A percentile compares a stretch with the other conserved stretches of the same genome.
Evolutionary conservation across 306 rosid species (phyloP).

Genomic region (Medicago truncatula): DNA sequence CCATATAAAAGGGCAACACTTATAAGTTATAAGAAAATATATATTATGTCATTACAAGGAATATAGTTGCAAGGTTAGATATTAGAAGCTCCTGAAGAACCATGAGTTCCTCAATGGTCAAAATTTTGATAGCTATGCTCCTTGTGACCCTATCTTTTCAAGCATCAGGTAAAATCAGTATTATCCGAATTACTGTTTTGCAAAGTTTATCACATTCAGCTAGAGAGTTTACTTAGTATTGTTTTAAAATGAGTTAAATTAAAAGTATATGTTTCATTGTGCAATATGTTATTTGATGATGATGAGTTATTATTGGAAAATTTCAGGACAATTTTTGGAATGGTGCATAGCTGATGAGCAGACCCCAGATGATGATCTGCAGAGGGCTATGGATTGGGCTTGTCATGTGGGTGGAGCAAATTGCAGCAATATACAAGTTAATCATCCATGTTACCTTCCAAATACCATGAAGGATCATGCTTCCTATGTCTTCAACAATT

Average conservation of each 20-base stretch:
- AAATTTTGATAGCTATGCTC: slow-evolving; percentile 34
- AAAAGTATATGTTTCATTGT: not conserved
- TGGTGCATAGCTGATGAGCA: slow-evolving; percentile 92
- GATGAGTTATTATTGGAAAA: slow-evolving; percentile 32
- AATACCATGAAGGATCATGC: slow-evolving; percentile 71
- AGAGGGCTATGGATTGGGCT: slow-evolving; percentile 79
- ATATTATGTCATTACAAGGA: slow-evolving; percentile 4
- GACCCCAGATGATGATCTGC: slow-evolving; percentile 66
- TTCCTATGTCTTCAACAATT: slow-evolving; percentile 71
- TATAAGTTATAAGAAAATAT: not conserved
- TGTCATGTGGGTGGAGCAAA: slow-evolving; percentile 71
- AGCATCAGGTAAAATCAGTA: slow-evolving; percentile 43
- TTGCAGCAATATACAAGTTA: slow-evolving; percentile 59
- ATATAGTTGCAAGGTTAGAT: slow-evolving; percentile 14
- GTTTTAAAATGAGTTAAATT: not conserved
- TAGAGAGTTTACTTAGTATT: no score
- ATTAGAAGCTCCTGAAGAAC: slow-evolving; percentile 34
- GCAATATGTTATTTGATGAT: not conserved
- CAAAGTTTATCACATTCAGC: not conserved
- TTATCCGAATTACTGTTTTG: not conserved
- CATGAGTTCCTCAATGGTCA: slow-evolving; percentile 40
- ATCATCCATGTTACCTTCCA: slow-evolving; percentile 65
- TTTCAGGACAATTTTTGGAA: slow-evolving; percentile 61
- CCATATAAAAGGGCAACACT: not conserved
- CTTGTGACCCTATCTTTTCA: slow-evolving; percentile 36